Percentiles rank a stretch among this genome's conserved stretches.
These are phyloP conservation scores for Macadamia tetraphylla DNA, from an alignment of 164 flowering plant species.

Conservation along the genomic window DNA sequence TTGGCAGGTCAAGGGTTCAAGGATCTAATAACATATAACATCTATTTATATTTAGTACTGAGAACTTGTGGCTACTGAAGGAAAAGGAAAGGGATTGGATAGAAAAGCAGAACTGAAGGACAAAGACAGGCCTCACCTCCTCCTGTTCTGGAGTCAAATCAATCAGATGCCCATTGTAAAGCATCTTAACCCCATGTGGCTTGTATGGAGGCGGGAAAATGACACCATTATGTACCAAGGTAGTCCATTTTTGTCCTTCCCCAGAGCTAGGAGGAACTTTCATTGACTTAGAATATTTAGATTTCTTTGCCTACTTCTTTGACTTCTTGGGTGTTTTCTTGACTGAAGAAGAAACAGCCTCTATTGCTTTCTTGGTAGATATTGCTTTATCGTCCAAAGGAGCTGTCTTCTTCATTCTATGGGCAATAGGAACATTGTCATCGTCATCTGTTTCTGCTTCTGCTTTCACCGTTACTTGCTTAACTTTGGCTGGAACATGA, in stretches of 20 bases:
- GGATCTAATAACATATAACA: constrained; percentile 1
- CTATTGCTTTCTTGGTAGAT: constrained; percentile 37
- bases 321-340: constrained; percentile 47
- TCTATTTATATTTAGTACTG: not conserved
- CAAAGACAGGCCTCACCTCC: constrained; percentile 45
- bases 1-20: not conserved
- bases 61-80: constrained; percentile 3
- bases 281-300: constrained; percentile 62
- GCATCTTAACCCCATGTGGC: constrained; percentile 91
- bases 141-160: constrained; percentile 90
- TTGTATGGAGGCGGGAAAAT: constrained; percentile 93
- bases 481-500: constrained; percentile 32
- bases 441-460: constrained; percentile 56
- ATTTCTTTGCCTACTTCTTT: constrained; percentile 46
- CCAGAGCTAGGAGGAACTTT: constrained; percentile 69
- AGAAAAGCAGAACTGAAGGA: not conserved
- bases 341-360: constrained; percentile 40
- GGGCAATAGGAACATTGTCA: constrained; percentile 62
- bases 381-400: constrained; percentile 35
- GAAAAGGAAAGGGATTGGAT: not conserved
- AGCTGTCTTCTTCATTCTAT: constrained; percentile 52
- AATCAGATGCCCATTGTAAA: constrained; percentile 77
- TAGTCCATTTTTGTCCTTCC: constrained; percentile 94
- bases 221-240: constrained; percentile 90
- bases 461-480: constrained; percentile 43